Evolutionary conservation across 352 stramenopile genomes (phyloP).

Genomic region (Thraustochytrium sp.): DNA sequence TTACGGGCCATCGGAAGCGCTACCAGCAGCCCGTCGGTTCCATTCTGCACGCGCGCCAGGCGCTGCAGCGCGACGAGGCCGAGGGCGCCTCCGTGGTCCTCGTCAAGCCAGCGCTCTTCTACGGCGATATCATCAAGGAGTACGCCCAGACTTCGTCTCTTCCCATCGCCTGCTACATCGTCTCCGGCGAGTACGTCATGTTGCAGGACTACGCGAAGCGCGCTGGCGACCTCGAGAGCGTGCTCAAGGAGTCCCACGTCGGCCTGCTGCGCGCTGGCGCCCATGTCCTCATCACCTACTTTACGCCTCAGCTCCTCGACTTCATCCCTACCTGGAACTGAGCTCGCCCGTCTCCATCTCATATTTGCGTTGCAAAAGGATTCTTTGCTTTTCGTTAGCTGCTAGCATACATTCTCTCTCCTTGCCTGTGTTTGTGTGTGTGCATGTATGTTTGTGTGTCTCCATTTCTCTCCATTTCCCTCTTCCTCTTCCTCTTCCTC

Average conservation of each 20-base stretch:
- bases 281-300: constrained; percentile 80
- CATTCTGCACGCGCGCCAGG: constrained; percentile 68
- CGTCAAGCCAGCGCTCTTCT: constrained; percentile 80
- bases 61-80: constrained; percentile 66
- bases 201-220: constrained; percentile 73
- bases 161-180: constrained; percentile 77
- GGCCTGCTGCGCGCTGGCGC: constrained; percentile 65
- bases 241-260: constrained; percentile 73
- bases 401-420: too few species aligned
- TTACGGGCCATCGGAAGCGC: constrained; percentile 74
- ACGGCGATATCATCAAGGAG: constrained; percentile 71
- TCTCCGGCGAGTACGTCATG: constrained; percentile 85
- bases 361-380: too few species aligned
- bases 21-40: constrained; percentile 77
- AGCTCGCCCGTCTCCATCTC: too few species aligned
- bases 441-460: too few species aligned
- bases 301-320: constrained; percentile 76
- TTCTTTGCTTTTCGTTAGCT: too few species aligned
- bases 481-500: too few species aligned
- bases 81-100: constrained; percentile 77
- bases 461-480: too few species aligned
- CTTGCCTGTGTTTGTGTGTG: too few species aligned
- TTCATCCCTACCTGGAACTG: constrained; percentile 63
- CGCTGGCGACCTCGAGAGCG: constrained; percentile 68
- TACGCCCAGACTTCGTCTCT: constrained; percentile 66